phyloP scores from a whole-genome alignment of 1,284 basidiomycete species.

The Sutorius eximius region DNA sequence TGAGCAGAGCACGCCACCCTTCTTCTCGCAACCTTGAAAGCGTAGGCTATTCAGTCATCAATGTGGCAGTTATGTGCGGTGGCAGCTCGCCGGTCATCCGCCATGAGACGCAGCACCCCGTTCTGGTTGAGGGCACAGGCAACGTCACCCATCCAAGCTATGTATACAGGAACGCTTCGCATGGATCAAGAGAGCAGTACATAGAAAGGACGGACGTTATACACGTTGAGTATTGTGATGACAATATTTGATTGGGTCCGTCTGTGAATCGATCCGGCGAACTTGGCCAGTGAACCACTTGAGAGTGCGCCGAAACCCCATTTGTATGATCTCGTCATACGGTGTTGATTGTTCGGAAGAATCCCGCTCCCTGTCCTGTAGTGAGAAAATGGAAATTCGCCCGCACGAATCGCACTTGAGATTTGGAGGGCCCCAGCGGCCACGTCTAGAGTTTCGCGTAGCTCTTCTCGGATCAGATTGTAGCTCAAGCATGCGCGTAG shows the following conservation, averaged over 20 bases:
- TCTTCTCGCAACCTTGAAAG: slow-evolving; percentile 19
- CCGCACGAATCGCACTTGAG: slow-evolving; percentile 28
- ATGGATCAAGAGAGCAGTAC: slow-evolving; percentile 25
- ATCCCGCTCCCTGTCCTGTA: slow-evolving; percentile 14
- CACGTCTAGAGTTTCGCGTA: slow-evolving; percentile 25
- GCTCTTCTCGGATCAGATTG: slow-evolving; percentile 23
- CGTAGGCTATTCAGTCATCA: slow-evolving; percentile 10
- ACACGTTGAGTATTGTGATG: slow-evolving; percentile 30
- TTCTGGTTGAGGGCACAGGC: slow-evolving; percentile 19
- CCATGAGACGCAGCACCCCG: slow-evolving; percentile 14
- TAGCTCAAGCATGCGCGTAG: slow-evolving; percentile 11
- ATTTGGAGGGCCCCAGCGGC: slow-evolving; percentile 21
- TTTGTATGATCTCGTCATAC: slow-evolving; percentile 27
- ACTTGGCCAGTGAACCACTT: slow-evolving; percentile 15
- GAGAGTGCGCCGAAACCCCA: slow-evolving; percentile 28
- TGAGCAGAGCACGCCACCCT: slow-evolving; percentile 21
- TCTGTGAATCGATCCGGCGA: slow-evolving; percentile 28
- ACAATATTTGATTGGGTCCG: slow-evolving; percentile 18
- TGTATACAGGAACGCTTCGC: slow-evolving; percentile 29
- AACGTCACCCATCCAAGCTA: slow-evolving; percentile 24
- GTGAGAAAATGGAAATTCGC: slow-evolving; percentile 22
- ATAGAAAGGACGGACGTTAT: slow-evolving; percentile 23
- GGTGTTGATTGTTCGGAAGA: slow-evolving; percentile 19
- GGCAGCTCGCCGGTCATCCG: slow-evolving; percentile 26
- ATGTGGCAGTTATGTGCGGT: slow-evolving; percentile 24